A percentile compares a stretch with the other conserved stretches of the same genome.
These are phyloP conservation scores for Trichomonas tenax DNA, from an alignment of 208 protist genomes.

Conservation along the genomic window DNA sequence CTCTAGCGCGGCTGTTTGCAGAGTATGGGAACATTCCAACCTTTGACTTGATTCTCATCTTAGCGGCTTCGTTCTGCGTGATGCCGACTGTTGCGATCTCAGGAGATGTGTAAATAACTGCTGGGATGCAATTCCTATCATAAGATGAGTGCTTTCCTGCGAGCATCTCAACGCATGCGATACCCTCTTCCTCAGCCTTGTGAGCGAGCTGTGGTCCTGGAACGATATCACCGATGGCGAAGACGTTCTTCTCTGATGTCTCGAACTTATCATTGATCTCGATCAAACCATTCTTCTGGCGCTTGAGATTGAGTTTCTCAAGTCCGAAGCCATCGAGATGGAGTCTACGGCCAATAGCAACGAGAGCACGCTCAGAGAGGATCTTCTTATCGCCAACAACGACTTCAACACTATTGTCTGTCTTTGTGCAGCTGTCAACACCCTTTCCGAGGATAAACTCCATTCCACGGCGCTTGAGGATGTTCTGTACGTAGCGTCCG, in stretches of 20 bases:
- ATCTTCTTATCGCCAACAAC: conserved; percentile 55
- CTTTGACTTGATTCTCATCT: conserved; percentile 41
- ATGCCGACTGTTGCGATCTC: conserved; percentile 54
- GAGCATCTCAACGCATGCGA: conserved; percentile 44
- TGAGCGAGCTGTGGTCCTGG: conserved; percentile 96
- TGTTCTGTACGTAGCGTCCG: conserved; percentile 40
- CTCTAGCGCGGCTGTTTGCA: conserved; percentile 88
- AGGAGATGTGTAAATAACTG: conserved; percentile 96
- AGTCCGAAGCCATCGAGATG: conserved; percentile 74
- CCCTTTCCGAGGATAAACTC: conserved; percentile 7
- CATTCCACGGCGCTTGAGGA: conserved; percentile 21
- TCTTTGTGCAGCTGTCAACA: conserved; percentile 34
- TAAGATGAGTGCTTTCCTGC: conserved; percentile 68
- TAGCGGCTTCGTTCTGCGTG: conserved; percentile 34
- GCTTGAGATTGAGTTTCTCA: conserved; percentile 63
- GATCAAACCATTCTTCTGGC: conserved; percentile 45
- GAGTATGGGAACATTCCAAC: conserved; percentile 91
- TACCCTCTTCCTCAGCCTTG: conserved; percentile 93
- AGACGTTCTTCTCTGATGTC: conserved; percentile 77
- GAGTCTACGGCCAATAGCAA: conserved; percentile 81
- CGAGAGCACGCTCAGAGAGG: conserved; percentile 71
- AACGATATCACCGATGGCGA: conserved; percentile 95
- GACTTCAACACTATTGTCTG: conserved; percentile 51
- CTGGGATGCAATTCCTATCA: conserved; percentile 80
- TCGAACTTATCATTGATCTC: conserved; percentile 69